These are phyloP conservation scores for Diaporthe helianthi DNA, from an alignment of 2,329 filamentous ascomycete genomes.

Conservation along the genomic window DNA sequence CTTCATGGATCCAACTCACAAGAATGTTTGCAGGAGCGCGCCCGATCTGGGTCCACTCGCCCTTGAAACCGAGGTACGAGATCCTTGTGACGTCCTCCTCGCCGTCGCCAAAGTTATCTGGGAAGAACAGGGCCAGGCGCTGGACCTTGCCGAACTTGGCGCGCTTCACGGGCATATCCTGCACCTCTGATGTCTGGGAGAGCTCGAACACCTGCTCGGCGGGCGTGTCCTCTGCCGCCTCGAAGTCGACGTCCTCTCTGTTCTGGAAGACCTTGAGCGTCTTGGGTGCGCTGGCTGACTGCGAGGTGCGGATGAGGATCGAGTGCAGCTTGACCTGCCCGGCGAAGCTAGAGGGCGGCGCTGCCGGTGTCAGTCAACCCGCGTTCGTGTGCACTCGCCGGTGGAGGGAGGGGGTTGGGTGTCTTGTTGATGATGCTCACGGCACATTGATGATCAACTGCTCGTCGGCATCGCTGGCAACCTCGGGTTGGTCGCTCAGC, in stretches of 20 bases:
- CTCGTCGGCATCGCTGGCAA: slow-evolving; percentile 88
- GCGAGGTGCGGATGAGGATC: slow-evolving; percentile 82
- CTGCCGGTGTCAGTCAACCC: not conserved
- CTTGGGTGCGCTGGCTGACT: slow-evolving; percentile 73
- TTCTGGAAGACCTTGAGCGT: slow-evolving; percentile 91
- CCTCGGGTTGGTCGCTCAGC: slow-evolving; percentile 72
- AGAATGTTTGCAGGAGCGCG: slow-evolving; percentile 84
- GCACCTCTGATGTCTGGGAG: slow-evolving; percentile 78
- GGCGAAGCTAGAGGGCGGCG: slow-evolving; percentile 70
- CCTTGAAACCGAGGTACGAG: slow-evolving; percentile 89
- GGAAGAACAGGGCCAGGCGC: slow-evolving; percentile 83
- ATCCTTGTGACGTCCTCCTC: slow-evolving; percentile 82
- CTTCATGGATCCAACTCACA: not conserved
- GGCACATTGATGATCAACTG: slow-evolving; percentile 93
- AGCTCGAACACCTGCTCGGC: slow-evolving; percentile 81
- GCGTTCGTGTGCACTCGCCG: slow-evolving; percentile 4
- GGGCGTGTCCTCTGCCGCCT: slow-evolving; percentile 70
- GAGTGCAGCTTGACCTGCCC: slow-evolving; percentile 93
- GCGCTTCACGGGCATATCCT: slow-evolving; percentile 88
- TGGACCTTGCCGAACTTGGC: slow-evolving; percentile 88
- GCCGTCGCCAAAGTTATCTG: slow-evolving; percentile 85
- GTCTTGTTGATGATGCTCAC: slow-evolving; percentile 64
- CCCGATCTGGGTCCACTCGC: slow-evolving; percentile 88
- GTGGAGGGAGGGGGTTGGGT: too few relatives aligned
- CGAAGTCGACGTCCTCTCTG: slow-evolving; percentile 85